Percentiles rank a stretch among this genome's conserved stretches.
Conservation (phyloP, 768 basidiomycete genomes). For the Amanita thiersii region DNA sequence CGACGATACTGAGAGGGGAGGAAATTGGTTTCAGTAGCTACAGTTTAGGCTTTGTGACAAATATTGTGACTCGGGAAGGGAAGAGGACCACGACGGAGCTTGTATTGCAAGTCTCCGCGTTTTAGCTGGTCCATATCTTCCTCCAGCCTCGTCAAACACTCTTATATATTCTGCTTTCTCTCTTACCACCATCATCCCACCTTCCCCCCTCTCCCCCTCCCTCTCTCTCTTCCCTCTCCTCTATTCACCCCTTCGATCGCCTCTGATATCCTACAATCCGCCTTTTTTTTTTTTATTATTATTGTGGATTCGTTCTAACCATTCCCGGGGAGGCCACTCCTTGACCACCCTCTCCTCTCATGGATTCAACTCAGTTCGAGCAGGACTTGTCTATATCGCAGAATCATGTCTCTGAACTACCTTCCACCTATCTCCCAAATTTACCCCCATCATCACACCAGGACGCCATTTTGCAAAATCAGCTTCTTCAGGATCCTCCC, state of each 20-base stretch:
- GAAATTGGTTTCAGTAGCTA: background rate
- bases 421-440: constrained; percentile 15
- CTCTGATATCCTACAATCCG: constrained; percentile 7
- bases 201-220: constrained; percentile 9
- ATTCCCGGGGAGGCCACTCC: constrained; percentile 3
- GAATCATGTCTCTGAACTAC: constrained; percentile 20
- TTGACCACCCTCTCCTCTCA: background rate
- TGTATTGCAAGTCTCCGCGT: constrained; percentile 9
- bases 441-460: constrained; percentile 14
- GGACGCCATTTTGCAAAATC: constrained; percentile 15
- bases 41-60: background rate
- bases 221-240: constrained; percentile 8
- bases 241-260: background rate
- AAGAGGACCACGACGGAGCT: constrained; percentile 13
- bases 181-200: constrained; percentile 10
- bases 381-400: constrained; percentile 27
- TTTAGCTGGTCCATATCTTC: background rate
- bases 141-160: too few species aligned
- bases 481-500: constrained; percentile 24
- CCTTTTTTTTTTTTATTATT: too few species aligned
- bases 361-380: constrained; percentile 13
- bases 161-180: too few species aligned
- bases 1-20: constrained; percentile 39
- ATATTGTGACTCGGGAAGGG: constrained; percentile 16
- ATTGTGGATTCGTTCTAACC: background rate